Conservation (phyloP, 1,284 basidiomycete species). For the Ceratobasidium sp. region DNA sequence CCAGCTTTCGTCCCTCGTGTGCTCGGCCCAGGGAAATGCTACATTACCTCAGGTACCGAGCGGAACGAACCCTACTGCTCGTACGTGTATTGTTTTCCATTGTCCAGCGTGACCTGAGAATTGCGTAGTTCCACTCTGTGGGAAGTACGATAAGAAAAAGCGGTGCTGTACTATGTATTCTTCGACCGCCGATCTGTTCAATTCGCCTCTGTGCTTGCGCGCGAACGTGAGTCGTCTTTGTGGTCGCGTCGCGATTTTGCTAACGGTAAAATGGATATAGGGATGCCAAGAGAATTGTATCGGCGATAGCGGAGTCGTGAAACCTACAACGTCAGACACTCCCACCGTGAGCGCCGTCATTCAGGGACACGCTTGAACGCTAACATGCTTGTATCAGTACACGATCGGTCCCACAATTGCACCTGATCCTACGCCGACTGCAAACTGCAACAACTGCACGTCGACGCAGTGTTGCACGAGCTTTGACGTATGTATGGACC, state of each 20-base stretch:
- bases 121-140: conserved; percentile 1
- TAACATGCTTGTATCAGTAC: background rate
- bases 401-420: no score
- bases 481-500: background rate
- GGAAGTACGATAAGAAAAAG: conserved; percentile 4
- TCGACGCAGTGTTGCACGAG: no score
- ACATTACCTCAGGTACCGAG: background rate
- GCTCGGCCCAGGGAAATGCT: no score
- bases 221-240: conserved; percentile 14
- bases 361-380: background rate
- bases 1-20: no score
- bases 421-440: no score
- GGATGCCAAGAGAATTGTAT: background rate
- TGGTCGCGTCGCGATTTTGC: no score
- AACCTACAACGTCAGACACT: background rate
- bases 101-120: background rate
- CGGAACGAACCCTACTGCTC: conserved; percentile 18
- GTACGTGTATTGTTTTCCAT: background rate
- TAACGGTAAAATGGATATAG: background rate
- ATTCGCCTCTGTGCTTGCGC: background rate
- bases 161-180: conserved; percentile 20
- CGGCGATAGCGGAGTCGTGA: conserved; percentile 18
- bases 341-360: background rate
- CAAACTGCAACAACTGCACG: no score
- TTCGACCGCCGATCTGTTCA: background rate